Evolutionary conservation across 805 yeast species (phyloP), one percentile per base, ranked within the genome.

Genomic region (Pichia insulana): DNA sequence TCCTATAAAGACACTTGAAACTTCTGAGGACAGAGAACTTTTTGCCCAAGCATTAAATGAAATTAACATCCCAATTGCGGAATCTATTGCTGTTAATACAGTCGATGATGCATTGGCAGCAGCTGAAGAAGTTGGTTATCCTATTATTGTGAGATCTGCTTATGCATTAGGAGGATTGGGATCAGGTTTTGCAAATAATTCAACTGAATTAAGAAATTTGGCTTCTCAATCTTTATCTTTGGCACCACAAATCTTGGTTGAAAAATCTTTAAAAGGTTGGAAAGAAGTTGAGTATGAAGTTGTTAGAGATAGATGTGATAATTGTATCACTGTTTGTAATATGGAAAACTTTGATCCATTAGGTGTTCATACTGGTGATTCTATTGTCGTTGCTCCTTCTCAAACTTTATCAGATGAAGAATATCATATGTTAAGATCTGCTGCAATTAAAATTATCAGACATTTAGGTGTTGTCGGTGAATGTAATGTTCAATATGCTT

Each of bases 271-370:
- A 68, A 90, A 89, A 71, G 98, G 98, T 51, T 90, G 98, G 98
- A 90, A 90, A 65, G 98, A 90, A 68, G 94, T 90, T 49, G 98
- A 90, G 68, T 90, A 90, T 64, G 98, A 90, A 71, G 98, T 90
- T 51, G 97, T 90, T 44, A 83, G 98, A 62, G 98, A 90, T 70
- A 76, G 92, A 50, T 92, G 83, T 43, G 96, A 83, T 53, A 90
- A 90, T 76, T 90, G 98, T 75, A 90, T 90, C 62, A 90, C 98
- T 35, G 98, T 90, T 41, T 90, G 98, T 74, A 90, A 90, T 68
- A 90, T 90, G 98, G 98, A 90, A 70, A 90, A 90, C 71, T 90
- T 90, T 55, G 98, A 90, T 67, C 98, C 98, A 35, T 76, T 90
- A 54, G 98, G 98, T 55, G 83, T 90, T 57, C 98, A 90, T 69